Conservation (phyloP, 2,329 filamentous ascomycete species). For the Colletotrichum musicola region DNA sequence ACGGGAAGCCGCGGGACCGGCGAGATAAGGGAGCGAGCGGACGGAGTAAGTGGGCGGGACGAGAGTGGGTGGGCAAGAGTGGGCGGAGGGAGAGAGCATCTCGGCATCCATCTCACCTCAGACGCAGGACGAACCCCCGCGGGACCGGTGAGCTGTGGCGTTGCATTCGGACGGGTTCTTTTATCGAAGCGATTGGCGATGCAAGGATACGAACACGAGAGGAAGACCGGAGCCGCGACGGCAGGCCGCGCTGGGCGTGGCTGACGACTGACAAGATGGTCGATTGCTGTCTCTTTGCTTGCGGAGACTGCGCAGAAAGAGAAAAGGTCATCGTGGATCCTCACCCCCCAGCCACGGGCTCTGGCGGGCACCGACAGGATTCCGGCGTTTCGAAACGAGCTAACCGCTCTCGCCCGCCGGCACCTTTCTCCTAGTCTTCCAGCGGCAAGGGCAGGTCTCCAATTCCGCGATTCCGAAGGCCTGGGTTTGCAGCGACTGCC, state of each 20-base stretch:
- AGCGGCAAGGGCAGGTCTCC: slow-evolving; percentile 12
- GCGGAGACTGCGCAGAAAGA: background rate
- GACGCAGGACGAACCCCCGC: background rate
- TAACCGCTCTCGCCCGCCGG: slow-evolving; percentile 1
- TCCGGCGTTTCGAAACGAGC: slow-evolving; percentile 35
- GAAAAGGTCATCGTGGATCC: background rate
- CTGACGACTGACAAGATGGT: background rate
- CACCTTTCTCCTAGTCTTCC: background rate
- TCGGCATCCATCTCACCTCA: no score
- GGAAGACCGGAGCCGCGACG: slow-evolving; percentile 5
- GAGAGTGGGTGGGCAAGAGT: background rate
- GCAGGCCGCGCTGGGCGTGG: slow-evolving; percentile 1
- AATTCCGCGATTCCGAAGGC: background rate
- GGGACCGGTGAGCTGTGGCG: slow-evolving; percentile 14
- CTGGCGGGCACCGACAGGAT: slow-evolving; percentile 25
- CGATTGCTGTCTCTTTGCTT: background rate
- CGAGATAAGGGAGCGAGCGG: slow-evolving; percentile 17
- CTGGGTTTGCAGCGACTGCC: background rate
- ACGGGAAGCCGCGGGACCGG: slow-evolving; percentile 12
- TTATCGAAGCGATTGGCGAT: slow-evolving; percentile 23
- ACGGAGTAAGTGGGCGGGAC: background rate
- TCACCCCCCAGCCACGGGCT: background rate
- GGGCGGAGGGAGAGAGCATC: no score
- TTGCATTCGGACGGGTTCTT: slow-evolving; percentile 24
- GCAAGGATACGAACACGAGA: slow-evolving; percentile 35